Conservation (phyloP, 176 grass and related monocot species). For the Zizania latifolia region DNA sequence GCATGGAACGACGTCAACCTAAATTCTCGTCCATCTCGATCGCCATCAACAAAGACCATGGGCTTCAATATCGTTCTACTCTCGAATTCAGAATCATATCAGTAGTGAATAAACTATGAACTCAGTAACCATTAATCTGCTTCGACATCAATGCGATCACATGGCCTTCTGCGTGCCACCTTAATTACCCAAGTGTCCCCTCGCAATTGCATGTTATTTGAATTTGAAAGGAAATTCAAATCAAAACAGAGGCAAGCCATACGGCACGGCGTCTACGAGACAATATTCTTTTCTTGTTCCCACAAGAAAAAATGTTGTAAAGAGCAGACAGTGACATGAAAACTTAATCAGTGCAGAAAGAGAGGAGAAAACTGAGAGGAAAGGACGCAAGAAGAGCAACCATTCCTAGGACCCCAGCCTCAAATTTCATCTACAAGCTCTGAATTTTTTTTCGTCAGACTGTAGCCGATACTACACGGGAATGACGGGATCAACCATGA, state of each 20-base stretch:
- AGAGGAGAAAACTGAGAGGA: too few species aligned
- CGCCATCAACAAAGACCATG: constrained; percentile 11
- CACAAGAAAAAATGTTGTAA: neutral
- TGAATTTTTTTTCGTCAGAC: neutral
- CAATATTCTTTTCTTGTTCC: constrained; percentile 24
- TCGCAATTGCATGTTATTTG: neutral
- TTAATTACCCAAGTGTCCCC: constrained; percentile 3
- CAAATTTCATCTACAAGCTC: too few species aligned
- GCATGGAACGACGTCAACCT: constrained; percentile 18
- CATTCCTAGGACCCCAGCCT: too few species aligned
- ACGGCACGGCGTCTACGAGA: constrained; percentile 37
- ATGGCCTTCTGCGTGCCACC: constrained; percentile 10
- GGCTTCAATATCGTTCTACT: neutral
- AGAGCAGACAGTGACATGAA: neutral
- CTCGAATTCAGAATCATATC: neutral
- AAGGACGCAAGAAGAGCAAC: too few species aligned
- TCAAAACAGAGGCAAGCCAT: neutral
- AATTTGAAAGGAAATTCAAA: constrained; percentile 5
- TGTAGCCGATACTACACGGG: neutral
- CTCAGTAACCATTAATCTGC: neutral
- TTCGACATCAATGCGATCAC: constrained; percentile 44
- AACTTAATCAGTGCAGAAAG: neutral
- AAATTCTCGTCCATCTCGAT: constrained; percentile 26
- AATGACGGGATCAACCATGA: neutral
- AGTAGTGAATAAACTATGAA: neutral